Evolutionary conservation across 2,329 filamentous ascomycete species (phyloP).

Genomic region (Aspergillus spinulosporus): DNA sequence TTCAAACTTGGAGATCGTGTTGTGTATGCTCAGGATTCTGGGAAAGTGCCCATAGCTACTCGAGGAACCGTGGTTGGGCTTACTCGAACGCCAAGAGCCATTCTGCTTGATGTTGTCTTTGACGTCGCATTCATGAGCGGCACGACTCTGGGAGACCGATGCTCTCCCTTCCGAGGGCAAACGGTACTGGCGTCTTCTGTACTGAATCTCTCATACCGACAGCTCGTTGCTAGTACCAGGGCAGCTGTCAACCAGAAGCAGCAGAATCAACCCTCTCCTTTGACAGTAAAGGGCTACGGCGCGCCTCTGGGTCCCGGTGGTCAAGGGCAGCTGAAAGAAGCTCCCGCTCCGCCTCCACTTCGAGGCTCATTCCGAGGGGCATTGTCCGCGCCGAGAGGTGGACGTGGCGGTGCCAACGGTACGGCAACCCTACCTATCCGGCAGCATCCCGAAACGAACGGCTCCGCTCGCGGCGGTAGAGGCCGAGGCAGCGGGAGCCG

Average conservation of each 20-base stretch:
- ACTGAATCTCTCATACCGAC: constrained; percentile 79
- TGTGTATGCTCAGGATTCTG: constrained; percentile 87
- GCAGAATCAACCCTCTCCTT: constrained; percentile 58
- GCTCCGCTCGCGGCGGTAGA: constrained; percentile 35
- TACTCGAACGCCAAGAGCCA: constrained; percentile 78
- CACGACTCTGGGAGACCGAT: constrained; percentile 84
- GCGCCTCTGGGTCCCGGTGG: constrained; percentile 59
- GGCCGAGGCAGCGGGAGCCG: constrained; percentile 31
- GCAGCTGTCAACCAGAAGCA: constrained; percentile 47
- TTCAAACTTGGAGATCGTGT: constrained; percentile 88
- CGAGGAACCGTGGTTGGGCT: constrained; percentile 93
- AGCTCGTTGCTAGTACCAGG: constrained; percentile 65
- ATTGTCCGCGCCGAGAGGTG: constrained; percentile 45
- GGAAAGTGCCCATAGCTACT: constrained; percentile 90
- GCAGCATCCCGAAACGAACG: constrained; percentile 24
- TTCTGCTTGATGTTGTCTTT: constrained; percentile 88
- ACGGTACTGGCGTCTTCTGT: constrained; percentile 87
- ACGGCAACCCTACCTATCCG: constrained; percentile 35
- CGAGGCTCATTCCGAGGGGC: constrained; percentile 61
- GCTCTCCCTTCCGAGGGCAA: constrained; percentile 89
- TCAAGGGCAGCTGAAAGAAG: constrained; percentile 60
- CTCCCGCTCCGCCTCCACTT: constrained; percentile 58
- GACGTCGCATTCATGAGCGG: constrained; percentile 97
- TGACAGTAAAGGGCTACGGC: constrained; percentile 59
- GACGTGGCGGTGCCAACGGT: constrained; percentile 30